A percentile compares a stretch with the other conserved stretches of the same genome.
Conservation (phyloP, 2,329 filamentous ascomycete species). For the Leptoxyphium fumago region DNA sequence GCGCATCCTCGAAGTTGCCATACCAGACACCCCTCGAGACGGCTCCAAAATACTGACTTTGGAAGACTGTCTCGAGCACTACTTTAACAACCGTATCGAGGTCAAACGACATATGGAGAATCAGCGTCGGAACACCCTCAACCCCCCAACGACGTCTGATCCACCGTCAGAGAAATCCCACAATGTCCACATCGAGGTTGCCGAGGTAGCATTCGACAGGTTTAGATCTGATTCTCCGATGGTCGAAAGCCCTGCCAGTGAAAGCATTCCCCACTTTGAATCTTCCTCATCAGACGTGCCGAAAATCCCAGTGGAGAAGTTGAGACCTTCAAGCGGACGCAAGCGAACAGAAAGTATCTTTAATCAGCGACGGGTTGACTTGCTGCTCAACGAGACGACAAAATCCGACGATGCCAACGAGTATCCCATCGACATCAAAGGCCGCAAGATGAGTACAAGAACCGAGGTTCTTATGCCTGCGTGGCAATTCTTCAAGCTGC, state of each 20-base stretch:
- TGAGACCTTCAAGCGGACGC: constrained; percentile 22
- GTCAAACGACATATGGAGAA: constrained; percentile 56
- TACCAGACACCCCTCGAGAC: constrained; percentile 57
- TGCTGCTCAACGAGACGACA: constrained; percentile 1
- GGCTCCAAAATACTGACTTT: constrained; percentile 50
- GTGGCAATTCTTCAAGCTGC: constrained; percentile 92
- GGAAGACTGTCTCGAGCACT: constrained; percentile 83
- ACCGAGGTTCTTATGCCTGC: constrained; percentile 92
- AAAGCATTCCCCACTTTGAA: constrained; percentile 6
- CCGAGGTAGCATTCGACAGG: constrained; percentile 20
- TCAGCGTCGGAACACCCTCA: constrained; percentile 45
- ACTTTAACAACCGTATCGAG: constrained; percentile 89
- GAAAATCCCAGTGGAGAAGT: constrained; percentile 17
- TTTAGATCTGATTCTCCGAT: constrained; percentile 6
- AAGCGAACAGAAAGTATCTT: constrained; percentile 36
- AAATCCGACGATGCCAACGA: constrained; percentile 23
- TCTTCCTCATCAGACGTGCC: constrained; percentile 8
- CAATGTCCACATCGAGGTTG: constrained; percentile 28
- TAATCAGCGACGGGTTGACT: constrained; percentile 26
- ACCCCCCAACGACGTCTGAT: constrained; percentile 20
- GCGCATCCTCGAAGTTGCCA: constrained; percentile 73
- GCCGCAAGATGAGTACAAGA: constrained; percentile 21
- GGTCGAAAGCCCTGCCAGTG: constrained; percentile 9
- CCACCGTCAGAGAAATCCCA: constrained; percentile 14
- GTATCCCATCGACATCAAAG: constrained; percentile 6